Conservation (phyloP, 106 monocot genomes). For the Agapanthus africanus region DNA sequence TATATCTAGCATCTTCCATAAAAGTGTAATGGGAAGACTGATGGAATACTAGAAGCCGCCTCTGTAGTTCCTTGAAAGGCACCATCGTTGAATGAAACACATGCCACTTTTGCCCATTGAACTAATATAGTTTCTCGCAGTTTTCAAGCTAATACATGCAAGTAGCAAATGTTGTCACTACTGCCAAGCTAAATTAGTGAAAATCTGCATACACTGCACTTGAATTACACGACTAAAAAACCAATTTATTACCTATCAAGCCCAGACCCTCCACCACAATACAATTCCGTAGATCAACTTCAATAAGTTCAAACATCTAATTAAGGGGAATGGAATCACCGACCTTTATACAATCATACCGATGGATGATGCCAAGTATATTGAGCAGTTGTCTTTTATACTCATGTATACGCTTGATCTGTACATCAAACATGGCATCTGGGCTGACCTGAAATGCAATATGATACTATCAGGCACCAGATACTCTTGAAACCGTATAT, state of each 20-base stretch:
- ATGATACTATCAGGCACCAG: neutral
- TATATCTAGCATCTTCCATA: neutral
- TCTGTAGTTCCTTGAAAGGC: neutral
- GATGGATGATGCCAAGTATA: constrained; percentile 33
- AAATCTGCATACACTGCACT: neutral
- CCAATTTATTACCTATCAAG: neutral
- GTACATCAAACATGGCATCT: constrained; percentile 48
- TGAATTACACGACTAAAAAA: neutral
- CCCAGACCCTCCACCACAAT: neutral
- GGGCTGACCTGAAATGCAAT: constrained; percentile 28
- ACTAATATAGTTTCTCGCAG: neutral
- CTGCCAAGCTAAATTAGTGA: neutral
- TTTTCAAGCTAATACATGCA: neutral
- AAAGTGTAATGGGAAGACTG: neutral
- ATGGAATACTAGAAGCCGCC: neutral
- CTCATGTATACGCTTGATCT: constrained; percentile 39
- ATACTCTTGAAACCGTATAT: neutral
- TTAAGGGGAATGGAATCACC: neutral
- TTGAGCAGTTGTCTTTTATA: too few species aligned
- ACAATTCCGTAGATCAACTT: neutral
- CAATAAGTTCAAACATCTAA: neutral
- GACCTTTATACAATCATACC: constrained; percentile 41
- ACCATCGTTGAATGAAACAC: neutral
- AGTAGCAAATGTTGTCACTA: neutral
- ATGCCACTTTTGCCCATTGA: neutral